Conservation (phyloP, 495 filamentous ascomycete genomes). For the Hyaloscypha hepaticicola region DNA sequence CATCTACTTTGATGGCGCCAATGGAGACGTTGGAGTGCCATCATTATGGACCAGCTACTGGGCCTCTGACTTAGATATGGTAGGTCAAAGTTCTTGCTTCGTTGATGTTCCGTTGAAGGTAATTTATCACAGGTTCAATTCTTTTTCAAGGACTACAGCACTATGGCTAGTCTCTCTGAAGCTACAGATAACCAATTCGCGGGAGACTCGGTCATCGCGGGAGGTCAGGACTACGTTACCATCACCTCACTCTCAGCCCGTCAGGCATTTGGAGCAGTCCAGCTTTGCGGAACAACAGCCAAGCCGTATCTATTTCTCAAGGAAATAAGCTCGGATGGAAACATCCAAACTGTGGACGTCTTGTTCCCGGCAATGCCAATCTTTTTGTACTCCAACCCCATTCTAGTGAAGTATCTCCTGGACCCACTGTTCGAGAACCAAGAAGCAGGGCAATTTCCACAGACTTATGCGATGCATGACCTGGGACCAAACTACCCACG, state of each 20-base stretch:
- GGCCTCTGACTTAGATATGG: slow-evolving; percentile 50
- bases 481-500: slow-evolving; percentile 86
- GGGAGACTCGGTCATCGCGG: slow-evolving; percentile 65
- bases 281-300: slow-evolving; percentile 74
- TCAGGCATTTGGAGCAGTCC: slow-evolving; percentile 84
- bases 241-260: slow-evolving; percentile 83
- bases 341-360: slow-evolving; percentile 93
- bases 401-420: slow-evolving; percentile 79
- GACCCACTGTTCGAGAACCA: slow-evolving; percentile 90
- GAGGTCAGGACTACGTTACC: slow-evolving; percentile 69
- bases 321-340: slow-evolving; percentile 93
- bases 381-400: slow-evolving; percentile 84
- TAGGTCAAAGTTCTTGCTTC: slow-evolving; percentile 13
- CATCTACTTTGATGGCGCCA: slow-evolving; percentile 71
- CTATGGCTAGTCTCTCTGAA: slow-evolving; percentile 55
- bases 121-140: slow-evolving; percentile 47
- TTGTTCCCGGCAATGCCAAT: slow-evolving; percentile 91
- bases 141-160: slow-evolving; percentile 68
- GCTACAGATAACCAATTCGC: slow-evolving; percentile 59
- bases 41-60: slow-evolving; percentile 78
- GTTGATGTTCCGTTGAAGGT: slow-evolving; percentile 7
- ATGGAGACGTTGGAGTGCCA: slow-evolving; percentile 63
- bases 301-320: slow-evolving; percentile 86
- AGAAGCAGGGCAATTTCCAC: slow-evolving; percentile 86
- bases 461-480: slow-evolving; percentile 85